These are phyloP conservation scores for Tulasnella sp. DNA, from an alignment of 768 basidiomycete species.

Conservation along the genomic window DNA sequence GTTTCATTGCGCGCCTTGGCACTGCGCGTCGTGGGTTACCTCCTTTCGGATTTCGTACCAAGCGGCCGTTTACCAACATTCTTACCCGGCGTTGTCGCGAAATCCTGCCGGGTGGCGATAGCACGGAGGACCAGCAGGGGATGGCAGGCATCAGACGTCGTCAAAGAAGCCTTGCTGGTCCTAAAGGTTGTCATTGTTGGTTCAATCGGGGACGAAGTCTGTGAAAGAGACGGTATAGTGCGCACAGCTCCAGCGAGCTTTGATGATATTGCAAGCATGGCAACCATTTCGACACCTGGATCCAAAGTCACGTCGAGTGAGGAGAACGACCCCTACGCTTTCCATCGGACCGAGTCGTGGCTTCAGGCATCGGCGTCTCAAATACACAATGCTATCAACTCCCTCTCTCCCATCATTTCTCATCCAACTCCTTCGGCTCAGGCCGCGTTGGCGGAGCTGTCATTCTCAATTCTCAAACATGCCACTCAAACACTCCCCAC, in stretches of 20 bases:
- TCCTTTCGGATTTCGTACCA: constrained; percentile 42
- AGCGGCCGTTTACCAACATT: constrained; percentile 55
- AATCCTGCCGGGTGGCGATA: constrained; percentile 62
- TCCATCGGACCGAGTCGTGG: constrained; percentile 66
- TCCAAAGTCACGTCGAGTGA: not conserved
- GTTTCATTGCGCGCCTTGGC: constrained; percentile 56
- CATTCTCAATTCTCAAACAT: constrained; percentile 43
- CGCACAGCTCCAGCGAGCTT: constrained; percentile 45
- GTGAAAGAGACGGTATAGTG: constrained; percentile 52
- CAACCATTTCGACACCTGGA: constrained; percentile 26
- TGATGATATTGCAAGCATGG: constrained; percentile 44
- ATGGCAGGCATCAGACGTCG: constrained; percentile 66
- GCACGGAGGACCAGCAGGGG: constrained; percentile 38
- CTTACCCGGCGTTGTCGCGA: constrained; percentile 75
- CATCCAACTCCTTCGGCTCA: constrained; percentile 67
- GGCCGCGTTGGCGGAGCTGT: constrained; percentile 48
- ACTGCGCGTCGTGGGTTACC: constrained; percentile 47
- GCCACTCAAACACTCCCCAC: constrained; percentile 60
- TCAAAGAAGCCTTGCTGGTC: constrained; percentile 49
- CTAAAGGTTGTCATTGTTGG: constrained; percentile 49
- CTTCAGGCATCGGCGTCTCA: constrained; percentile 74
- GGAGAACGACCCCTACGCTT: constrained; percentile 37
- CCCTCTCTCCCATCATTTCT: constrained; percentile 58
- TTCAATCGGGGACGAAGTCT: constrained; percentile 61
- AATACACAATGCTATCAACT: constrained; percentile 72